Percentiles rank a stretch among this genome's conserved stretches.
These are phyloP conservation scores for Verticillium dahliae DNA, from an alignment of 2,329 filamentous ascomycete species.

Conservation along the genomic window DNA sequence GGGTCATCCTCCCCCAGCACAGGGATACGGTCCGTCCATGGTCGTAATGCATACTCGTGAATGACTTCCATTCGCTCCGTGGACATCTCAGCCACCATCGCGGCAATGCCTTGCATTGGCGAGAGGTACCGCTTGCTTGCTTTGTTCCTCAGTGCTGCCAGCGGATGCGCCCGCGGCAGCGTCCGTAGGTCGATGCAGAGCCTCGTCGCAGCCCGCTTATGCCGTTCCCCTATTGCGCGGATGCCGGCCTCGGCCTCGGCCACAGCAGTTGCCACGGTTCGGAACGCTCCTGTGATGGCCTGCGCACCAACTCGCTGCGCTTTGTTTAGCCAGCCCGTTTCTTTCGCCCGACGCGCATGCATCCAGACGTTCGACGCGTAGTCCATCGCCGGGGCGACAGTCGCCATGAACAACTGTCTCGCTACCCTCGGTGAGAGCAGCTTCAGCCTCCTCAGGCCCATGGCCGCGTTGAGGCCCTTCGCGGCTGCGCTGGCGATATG, in stretches of 20 bases:
- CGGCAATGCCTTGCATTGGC: slow-evolving; percentile 3
- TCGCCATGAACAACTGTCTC: slow-evolving; percentile 5
- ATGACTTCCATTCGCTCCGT: slow-evolving; percentile 6
- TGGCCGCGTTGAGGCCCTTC: slow-evolving; percentile 8
- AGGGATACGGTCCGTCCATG: slow-evolving; percentile 4
- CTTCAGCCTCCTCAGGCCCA: slow-evolving; percentile 5
- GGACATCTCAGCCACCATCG: not conserved
- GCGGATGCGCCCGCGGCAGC: slow-evolving; percentile 1
- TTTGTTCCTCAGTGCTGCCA: slow-evolving; percentile 1
- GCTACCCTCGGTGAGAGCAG: slow-evolving; percentile 3
- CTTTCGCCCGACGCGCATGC: not conserved
- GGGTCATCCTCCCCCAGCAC: slow-evolving; percentile 2
- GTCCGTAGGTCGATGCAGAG: too few species aligned
- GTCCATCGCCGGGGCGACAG: not conserved
- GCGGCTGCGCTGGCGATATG: slow-evolving; percentile 6
- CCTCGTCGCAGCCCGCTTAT: too few species aligned
- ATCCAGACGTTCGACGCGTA: not conserved
- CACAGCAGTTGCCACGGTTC: not conserved
- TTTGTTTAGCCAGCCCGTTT: not conserved
- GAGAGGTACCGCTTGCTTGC: slow-evolving; percentile 1
- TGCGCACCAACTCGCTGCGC: slow-evolving; percentile 2
- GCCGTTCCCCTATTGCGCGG: too few species aligned
- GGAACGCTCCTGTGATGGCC: not conserved
- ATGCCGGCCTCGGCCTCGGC: too few species aligned
- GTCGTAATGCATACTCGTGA: slow-evolving; percentile 5